Percentiles rank a stretch among this genome's conserved stretches.
Evolutionary conservation across 345 rosid species (phyloP).

Genomic region (Eucalyptus brandiana): DNA sequence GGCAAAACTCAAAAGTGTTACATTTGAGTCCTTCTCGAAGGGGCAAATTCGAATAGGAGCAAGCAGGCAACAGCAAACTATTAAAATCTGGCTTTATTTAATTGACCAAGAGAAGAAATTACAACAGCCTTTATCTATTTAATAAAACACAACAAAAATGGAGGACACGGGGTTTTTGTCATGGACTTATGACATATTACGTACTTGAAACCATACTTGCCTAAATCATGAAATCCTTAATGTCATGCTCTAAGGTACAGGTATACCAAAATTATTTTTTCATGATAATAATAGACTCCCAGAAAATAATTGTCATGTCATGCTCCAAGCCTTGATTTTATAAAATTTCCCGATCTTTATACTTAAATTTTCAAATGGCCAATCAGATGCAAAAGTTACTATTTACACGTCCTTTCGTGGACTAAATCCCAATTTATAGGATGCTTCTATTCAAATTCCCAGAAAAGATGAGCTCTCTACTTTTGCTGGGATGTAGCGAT

Average conservation of each 20-base stretch:
- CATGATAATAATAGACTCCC: not conserved
- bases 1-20: not conserved
- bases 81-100: not conserved
- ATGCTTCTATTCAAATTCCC: no score
- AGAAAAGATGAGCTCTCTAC: no score
- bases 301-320: not conserved
- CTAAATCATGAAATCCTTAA: no score
- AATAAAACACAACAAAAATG: no score
- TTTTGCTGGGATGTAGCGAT: no score
- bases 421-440: not conserved
- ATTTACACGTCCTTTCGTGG: rapidly evolving
- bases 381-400: no score
- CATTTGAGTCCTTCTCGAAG: not conserved
- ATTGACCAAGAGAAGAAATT: not conserved
- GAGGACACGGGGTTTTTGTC: no score
- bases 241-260: no score
- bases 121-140: not conserved
- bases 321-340: not conserved
- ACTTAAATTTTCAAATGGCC: not conserved
- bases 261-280: no score
- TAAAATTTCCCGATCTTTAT: no score
- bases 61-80: not conserved
- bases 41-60: not conserved
- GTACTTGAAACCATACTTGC: no score
- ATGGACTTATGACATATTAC: no score